Conservation (phyloP, 805 yeast genomes). For the Cyberlindnera maritima region DNA sequence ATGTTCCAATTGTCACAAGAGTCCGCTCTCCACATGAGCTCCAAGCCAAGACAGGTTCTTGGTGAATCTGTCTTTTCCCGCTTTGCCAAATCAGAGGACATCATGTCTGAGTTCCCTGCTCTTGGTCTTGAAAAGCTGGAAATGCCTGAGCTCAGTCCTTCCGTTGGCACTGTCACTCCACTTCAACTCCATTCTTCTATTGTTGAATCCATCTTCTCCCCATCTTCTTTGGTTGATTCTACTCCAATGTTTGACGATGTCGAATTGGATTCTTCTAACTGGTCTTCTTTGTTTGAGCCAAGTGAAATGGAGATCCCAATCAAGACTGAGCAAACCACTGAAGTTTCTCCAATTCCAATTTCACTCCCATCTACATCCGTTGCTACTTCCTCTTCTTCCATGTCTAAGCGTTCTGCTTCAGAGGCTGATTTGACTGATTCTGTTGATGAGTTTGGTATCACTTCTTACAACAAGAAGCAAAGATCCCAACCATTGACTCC, state of each 20-base stretch:
- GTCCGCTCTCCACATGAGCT: constrained; percentile 8
- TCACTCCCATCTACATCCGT: constrained; percentile 1
- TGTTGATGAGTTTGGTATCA: constrained; percentile 70
- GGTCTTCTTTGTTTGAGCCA: constrained; percentile 62
- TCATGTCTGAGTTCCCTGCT: constrained; percentile 16
- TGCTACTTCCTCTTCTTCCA: background rate
- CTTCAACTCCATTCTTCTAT: constrained; percentile 57
- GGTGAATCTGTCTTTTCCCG: constrained; percentile 30
- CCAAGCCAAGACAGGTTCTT: constrained; percentile 28
- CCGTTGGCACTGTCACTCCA: constrained; percentile 41
- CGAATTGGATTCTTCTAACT: constrained; percentile 40
- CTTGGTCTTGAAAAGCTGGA: constrained; percentile 25
- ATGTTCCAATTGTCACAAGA: constrained; percentile 11
- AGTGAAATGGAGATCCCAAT: constrained; percentile 25
- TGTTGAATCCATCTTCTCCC: constrained; percentile 51
- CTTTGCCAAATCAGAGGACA: constrained; percentile 22
- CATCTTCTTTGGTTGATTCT: constrained; percentile 44
- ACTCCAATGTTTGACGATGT: constrained; percentile 56
- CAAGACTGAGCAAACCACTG: constrained; percentile 1
- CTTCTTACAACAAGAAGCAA: constrained; percentile 75
- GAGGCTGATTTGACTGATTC: constrained; percentile 22
- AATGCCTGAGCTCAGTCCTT: constrained; percentile 25
- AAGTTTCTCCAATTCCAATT: constrained; percentile 7
- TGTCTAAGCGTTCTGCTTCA: constrained; percentile 25
- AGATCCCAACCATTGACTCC: constrained; percentile 72